Conservation (phyloP, 2,329 filamentous ascomycete genomes). For the Sclerotinia borealis region DNA sequence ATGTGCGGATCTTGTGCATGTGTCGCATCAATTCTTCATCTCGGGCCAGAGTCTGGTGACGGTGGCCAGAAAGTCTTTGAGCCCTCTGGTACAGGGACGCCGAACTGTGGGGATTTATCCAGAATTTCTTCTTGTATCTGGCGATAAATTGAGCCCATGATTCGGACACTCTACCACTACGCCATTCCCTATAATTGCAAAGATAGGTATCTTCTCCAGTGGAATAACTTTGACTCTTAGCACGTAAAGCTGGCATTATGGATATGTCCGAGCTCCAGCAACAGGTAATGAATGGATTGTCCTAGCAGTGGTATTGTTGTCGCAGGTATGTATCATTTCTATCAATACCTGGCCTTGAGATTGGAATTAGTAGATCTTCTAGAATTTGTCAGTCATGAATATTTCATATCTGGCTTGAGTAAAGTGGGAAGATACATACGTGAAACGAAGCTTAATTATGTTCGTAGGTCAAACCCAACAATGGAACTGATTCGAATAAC, state of each 20-base stretch:
- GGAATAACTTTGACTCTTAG: neutral
- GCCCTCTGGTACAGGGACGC: neutral
- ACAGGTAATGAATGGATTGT: neutral
- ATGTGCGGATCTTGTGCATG: neutral
- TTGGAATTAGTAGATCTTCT: neutral
- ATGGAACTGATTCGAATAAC: neutral
- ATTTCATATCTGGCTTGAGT: neutral
- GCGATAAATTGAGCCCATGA: neutral
- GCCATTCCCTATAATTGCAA: neutral
- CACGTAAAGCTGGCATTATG: neutral
- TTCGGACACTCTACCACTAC: neutral
- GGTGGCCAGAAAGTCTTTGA: neutral
- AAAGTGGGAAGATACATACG: neutral
- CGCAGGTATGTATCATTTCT: neutral
- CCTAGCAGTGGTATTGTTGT: neutral
- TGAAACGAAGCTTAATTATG: neutral
- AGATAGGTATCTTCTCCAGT: neutral
- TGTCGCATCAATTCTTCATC: neutral
- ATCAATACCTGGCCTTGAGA: neutral
- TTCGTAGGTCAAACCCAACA: neutral
- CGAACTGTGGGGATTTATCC: neutral
- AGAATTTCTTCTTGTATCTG: neutral
- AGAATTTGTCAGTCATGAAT: neutral
- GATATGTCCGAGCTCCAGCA: neutral
- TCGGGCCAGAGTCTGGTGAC: neutral